Evolutionary conservation across 2,329 filamentous ascomycete genomes (phyloP).

Genomic region (Ambrosiella beaveri): DNA sequence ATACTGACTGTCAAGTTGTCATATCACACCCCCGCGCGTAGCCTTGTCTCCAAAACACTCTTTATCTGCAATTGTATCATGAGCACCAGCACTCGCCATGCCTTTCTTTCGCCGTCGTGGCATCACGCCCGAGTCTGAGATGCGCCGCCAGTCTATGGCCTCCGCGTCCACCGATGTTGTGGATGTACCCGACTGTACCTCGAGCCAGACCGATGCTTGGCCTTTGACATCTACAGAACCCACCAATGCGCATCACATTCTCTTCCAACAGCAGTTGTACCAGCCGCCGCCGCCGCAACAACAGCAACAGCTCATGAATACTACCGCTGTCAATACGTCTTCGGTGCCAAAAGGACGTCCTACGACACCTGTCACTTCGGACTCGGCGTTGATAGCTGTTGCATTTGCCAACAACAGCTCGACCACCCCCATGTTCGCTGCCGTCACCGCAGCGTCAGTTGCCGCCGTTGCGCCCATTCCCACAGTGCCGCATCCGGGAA

Average conservation of each 20-base stretch:
- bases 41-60: constrained; percentile 2
- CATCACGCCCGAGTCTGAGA: constrained; percentile 40
- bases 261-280: constrained; percentile 6
- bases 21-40: neutral
- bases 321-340: neutral
- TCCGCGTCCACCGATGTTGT: constrained; percentile 11
- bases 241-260: constrained; percentile 11
- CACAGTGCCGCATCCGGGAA: neutral
- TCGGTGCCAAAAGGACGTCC: neutral
- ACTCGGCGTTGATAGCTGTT: neutral
- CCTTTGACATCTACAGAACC: constrained; percentile 9
- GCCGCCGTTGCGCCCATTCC: neutral
- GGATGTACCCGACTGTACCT: constrained; percentile 3
- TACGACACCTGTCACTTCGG: neutral
- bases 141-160: constrained; percentile 33
- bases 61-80: constrained; percentile 15
- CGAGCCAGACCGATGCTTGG: neutral
- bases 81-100: constrained; percentile 31
- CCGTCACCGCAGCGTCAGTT: neutral
- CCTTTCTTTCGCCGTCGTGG: constrained; percentile 45
- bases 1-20: neutral
- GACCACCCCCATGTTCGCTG: neutral
- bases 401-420: constrained; percentile 1
- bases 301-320: neutral
- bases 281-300: neutral